These are phyloP conservation scores for Pythium dissotocum DNA, from an alignment of 352 stramenopile genomes.

Conservation along the genomic window DNA sequence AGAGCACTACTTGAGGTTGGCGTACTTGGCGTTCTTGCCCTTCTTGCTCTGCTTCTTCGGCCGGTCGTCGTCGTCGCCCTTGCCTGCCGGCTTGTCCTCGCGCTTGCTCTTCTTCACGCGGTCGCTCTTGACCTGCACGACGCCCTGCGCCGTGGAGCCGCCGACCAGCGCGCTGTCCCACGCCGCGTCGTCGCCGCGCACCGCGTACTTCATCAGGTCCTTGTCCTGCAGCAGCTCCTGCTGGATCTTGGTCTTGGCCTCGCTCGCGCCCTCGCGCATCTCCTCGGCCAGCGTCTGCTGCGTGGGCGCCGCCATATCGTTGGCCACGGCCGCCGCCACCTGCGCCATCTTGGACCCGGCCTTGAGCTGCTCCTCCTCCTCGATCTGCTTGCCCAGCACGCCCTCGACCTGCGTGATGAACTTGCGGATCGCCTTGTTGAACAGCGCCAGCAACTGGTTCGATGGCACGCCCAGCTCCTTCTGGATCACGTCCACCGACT, in stretches of 20 bases:
- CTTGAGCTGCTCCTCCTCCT: conserved; percentile 78
- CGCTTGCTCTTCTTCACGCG: conserved; percentile 64
- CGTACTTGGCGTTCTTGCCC: conserved; percentile 63
- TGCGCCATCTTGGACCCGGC: conserved; percentile 53
- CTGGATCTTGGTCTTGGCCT: conserved; percentile 84
- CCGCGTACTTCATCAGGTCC: conserved; percentile 95
- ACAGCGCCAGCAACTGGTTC: conserved; percentile 97
- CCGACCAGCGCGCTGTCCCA: conserved; percentile 80
- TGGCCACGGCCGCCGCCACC: conserved; percentile 43
- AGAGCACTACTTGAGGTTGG: conserved; percentile 43
- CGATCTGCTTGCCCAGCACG: conserved; percentile 81
- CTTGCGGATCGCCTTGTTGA: conserved; percentile 96
- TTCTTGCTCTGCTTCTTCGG: conserved; percentile 59
- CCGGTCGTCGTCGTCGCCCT: conserved; percentile 45
- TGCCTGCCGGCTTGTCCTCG: conserved; percentile 32
- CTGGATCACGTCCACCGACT: conserved; percentile 93
- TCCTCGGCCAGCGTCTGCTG: conserved; percentile 83
- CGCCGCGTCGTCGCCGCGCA: conserved; percentile 93
- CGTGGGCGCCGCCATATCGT: conserved; percentile 82
- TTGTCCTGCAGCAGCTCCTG: conserved; percentile 84
- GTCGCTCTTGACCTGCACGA: conserved; percentile 82
- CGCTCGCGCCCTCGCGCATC: conserved; percentile 65
- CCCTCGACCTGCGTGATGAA: conserved; percentile 80
- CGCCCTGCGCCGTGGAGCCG: conserved; percentile 36
- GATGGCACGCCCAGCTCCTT: conserved; percentile 93